Evolutionary conservation across 1,284 basidiomycete species (phyloP), one percentile per base, ranked within the genome.

Genomic region (Psilocybe mexicana): DNA sequence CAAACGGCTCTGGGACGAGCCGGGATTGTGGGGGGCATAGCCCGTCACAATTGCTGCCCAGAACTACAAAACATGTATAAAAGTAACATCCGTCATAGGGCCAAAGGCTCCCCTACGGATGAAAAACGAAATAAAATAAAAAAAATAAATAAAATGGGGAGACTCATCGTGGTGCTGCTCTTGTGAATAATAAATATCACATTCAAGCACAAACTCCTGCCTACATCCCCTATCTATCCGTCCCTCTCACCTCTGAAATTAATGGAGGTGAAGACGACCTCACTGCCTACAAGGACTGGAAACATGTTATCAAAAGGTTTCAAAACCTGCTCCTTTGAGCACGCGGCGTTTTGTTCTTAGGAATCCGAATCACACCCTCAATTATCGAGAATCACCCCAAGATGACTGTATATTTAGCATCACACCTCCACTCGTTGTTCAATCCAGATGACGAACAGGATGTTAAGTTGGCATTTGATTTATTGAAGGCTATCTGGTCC

Each of bases 271-370:
- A 70, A 69, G 35, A 36, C 12, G 35, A 36, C 12, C 12, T 36
- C 6, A 36, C 35, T 36, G 35, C 35, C 35, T 7, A 76, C 56
- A 73, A 74, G 50, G 74, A 77, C 46, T 68, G 54, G 45, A 71
- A 73, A 28, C 75, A 77, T 57, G 46, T 74, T 5, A 57, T 73
- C 59, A 76, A 76, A 57, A 61, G 69, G 0, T 60, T 65, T 4
- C 65, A 69, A 0, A 74, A 75, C 55, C 62, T 67, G 1, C 52
- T 72, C 8, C 48, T 77, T 3, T 68, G 66, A 26, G 5, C 23
- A 1, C 44, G 53, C 0, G 74, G 74, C 1, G 59, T 72, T 2
- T 26, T 57, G 0, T 52, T 76, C 12, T 30, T 63, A 28, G 65
- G 64, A 1, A 40, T 65, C 10, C 57, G 57, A 0, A 65, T 76